These are phyloP conservation scores for Fragilariopsis cylindrus DNA, from an alignment of 108 stramenopile species.

Conservation along the genomic window DNA sequence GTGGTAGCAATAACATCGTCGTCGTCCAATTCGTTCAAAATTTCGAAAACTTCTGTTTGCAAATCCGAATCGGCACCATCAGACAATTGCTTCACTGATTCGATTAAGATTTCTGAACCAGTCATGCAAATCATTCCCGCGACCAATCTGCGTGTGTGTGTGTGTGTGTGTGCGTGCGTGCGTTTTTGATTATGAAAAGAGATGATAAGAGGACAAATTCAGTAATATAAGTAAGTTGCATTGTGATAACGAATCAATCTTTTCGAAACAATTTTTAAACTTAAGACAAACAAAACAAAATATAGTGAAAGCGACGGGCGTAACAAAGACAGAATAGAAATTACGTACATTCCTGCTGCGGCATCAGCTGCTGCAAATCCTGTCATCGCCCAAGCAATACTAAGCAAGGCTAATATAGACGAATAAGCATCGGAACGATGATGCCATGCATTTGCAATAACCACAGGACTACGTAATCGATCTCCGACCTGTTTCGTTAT, in stretches of 20 bases:
- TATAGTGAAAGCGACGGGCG: background rate
- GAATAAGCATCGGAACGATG: slow-evolving; percentile 96
- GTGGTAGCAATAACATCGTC: slow-evolving; percentile 59
- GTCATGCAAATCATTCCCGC: slow-evolving; percentile 94
- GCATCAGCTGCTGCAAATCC: slow-evolving; percentile 84
- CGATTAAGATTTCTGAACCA: slow-evolving; percentile 85
- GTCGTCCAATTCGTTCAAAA: slow-evolving; percentile 23
- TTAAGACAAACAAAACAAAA: background rate
- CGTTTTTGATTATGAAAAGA: background rate
- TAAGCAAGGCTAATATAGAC: slow-evolving; percentile 85
- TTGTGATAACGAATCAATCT: background rate
- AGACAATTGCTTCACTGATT: slow-evolving; percentile 83
- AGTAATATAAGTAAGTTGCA: background rate
- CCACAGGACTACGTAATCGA: slow-evolving; percentile 83
- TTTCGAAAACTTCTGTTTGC: slow-evolving; percentile 40
- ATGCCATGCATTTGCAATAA: slow-evolving; percentile 99
- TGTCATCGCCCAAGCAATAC: slow-evolving; percentile 83
- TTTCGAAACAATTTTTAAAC: no score
- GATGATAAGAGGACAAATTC: background rate
- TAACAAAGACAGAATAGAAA: background rate
- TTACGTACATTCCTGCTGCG: slow-evolving; percentile 72
- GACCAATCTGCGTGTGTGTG: slow-evolving; percentile 45
- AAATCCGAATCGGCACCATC: slow-evolving; percentile 72
- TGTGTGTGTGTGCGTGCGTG: no score
- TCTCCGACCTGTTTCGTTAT: slow-evolving; percentile 86